Base-by-base conservation (phyloP, 2,329 filamentous ascomycete species). In the Claviceps monticola region DNA sequence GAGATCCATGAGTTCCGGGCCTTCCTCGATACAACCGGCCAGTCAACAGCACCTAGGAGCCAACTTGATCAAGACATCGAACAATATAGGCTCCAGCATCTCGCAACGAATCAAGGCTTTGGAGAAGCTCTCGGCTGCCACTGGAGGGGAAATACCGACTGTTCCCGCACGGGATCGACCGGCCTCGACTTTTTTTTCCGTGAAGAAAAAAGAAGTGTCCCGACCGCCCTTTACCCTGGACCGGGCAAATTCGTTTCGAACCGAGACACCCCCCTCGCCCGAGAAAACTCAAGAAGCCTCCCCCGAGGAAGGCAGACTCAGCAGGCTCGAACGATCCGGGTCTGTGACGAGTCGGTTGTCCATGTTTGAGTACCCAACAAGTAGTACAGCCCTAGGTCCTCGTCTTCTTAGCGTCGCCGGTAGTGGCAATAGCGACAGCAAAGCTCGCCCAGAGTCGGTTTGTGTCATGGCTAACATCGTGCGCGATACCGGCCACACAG, bases 31-130 rank as follows among this genome's bases (percentile, higher is more conserved):
- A 52, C 75, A 78, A 58, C 77, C 71, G 54, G 69, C 77, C 47
- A 71, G 70, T 7, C 78, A 76, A 56, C 77, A 72, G 29, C 65
- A 72, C 34, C 65, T 63, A 45, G 67, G 66, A 14, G 64, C 76
- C 14, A 74, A 75, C 49, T 62, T 84, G 48, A 71, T 75, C 46
- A 66, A 64, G 52, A 94, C 90, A 64, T 76, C 83, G 57, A 51
- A 48, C 38, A 93, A 87, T 60, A 79, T 97, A 23, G 90, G 88
- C 7, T 89, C 86, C 8, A 89, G 88, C 58, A 96, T 98, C 55
- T 94, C 91, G 3, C 88, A 91, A 65, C 84, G 93, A 43, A 97
- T 97, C 65, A 94, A 95, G 67, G 89, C 90, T 6, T 73, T 98
- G 50, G 87, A 95, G 63, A 90, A 88, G 66, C 76, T 93, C 57